Conservation (phyloP, 176 grass and related monocot genomes). For the Carex parvula region DNA sequence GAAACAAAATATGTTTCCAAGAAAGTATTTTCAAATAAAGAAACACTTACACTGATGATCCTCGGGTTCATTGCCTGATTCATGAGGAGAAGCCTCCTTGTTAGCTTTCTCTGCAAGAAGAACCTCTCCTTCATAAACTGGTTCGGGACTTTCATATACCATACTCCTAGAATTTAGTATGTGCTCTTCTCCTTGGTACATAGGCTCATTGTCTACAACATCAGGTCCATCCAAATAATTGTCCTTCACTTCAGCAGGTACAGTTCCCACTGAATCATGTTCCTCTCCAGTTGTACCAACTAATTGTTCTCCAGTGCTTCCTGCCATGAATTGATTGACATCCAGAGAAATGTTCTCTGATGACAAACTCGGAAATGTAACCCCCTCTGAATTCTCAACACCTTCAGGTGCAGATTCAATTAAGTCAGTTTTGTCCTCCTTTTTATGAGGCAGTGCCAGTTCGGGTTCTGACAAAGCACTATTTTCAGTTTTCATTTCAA, state of each 20-base stretch:
- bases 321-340: constrained; percentile 21
- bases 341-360: constrained; percentile 23
- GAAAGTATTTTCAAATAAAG: neutral
- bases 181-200: constrained; percentile 95
- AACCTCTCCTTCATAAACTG: constrained; percentile 83
- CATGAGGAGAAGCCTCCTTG: constrained; percentile 33
- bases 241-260: constrained; percentile 34
- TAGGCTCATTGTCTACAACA: constrained; percentile 52
- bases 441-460: neutral
- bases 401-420: constrained; percentile 10
- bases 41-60: constrained; percentile 71
- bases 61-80: constrained; percentile 27
- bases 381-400: constrained; percentile 18
- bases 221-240: constrained; percentile 36
- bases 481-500: constrained; percentile 19
- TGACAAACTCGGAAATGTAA: constrained; percentile 17
- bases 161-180: constrained; percentile 42
- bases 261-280: constrained; percentile 4
- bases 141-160: constrained; percentile 53
- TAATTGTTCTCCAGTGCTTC: constrained; percentile 15
- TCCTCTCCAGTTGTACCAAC: constrained; percentile 18
- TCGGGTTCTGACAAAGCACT: constrained; percentile 15
- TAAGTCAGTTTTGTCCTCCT: neutral
- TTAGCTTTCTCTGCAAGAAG: constrained; percentile 72
- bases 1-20: neutral